Evolutionary conservation across 805 yeast genomes (phyloP), one percentile per base, ranked within the genome.

Genomic region (Candida krabiensis): DNA sequence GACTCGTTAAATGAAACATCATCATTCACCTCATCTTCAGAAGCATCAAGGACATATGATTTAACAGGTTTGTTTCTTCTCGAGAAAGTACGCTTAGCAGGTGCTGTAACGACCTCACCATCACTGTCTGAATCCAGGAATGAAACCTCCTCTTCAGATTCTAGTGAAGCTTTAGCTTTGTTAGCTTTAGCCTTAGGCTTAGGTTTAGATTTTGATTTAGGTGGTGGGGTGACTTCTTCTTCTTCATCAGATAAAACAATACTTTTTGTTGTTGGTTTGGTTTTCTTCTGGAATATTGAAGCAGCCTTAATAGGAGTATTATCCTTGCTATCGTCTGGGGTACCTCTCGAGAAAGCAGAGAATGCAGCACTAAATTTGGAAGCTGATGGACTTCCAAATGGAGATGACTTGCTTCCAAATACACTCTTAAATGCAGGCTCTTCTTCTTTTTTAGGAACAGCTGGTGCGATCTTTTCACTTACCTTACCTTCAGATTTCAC

Each of bases 351-450:
- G 16, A 47, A 47, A 1, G 53, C 50, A 16, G 49, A 39, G 19
- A 50, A 48, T 2, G 55, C 58, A 9, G 50, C 50, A 38, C 44
- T 41, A 28, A 52, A 49, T 22, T 49, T 54, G 8, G 54, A 46
- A 17, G 46, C 32, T 11, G 46, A 38, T 2, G 44, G 43, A 19
- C 40, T 30, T 9, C 28, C 37, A 22, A 35, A 30, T 3, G 52
- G 37, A 2, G 49, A 26, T 1, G 42, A 31, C 11, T 30, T 38
- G 5, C 35, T 33, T 5, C 72, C 71, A 43, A 68, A 67, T 7
- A 68, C 48, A 17, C 66, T 50, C 30, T 58, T 59, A 42, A 65
- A 66, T 6, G 15, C 52, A 11, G 50, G 44, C 28, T 47, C 49
- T 22, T 43, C 38, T 16, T 38, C 49, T 14, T 43, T 19, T 32